phyloP scores from a whole-genome alignment of 163 green algal genomes.

The Chlamydomonas reinhardtii region DNA sequence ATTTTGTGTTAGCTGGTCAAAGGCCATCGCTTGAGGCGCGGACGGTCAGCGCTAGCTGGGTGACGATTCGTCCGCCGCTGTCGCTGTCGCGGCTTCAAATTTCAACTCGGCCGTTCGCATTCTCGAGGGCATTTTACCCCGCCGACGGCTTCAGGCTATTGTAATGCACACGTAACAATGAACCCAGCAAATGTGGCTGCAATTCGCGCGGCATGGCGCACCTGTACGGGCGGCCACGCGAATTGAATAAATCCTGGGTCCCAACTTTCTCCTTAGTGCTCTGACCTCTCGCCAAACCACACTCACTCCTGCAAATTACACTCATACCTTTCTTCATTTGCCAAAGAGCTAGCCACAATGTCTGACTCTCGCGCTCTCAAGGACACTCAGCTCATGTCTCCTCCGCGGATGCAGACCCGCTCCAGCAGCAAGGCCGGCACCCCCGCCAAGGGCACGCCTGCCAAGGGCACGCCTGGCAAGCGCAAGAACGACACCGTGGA shows the following conservation, averaged over 20 bases:
- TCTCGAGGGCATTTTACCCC: no score
- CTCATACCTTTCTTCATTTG: not conserved
- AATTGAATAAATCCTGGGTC: no score
- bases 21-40: no score
- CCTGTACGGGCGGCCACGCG: no score
- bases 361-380: slow-evolving; percentile 5
- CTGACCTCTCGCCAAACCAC: not conserved
- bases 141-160: no score
- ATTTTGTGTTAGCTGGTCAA: no score
- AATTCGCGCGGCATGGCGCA: no score
- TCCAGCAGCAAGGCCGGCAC: slow-evolving; percentile 3
- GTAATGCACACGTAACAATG: no score
- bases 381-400: slow-evolving; percentile 21
- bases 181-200: not conserved
- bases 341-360: no score
- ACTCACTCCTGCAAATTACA: not conserved
- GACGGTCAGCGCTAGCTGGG: no score
- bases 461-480: slow-evolving; percentile 15
- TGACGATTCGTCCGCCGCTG: no score
- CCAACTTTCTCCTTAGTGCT: no score
- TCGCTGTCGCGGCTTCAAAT: not conserved
- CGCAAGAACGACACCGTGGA: not conserved
- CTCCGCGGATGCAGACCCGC: not conserved
- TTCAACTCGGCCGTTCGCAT: slow-evolving; percentile 6
- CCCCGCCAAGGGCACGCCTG: not conserved